These are phyloP conservation scores for Mortierella sp. DNA, from an alignment of 371 early-diverging fungal species.

Conservation along the genomic window DNA sequence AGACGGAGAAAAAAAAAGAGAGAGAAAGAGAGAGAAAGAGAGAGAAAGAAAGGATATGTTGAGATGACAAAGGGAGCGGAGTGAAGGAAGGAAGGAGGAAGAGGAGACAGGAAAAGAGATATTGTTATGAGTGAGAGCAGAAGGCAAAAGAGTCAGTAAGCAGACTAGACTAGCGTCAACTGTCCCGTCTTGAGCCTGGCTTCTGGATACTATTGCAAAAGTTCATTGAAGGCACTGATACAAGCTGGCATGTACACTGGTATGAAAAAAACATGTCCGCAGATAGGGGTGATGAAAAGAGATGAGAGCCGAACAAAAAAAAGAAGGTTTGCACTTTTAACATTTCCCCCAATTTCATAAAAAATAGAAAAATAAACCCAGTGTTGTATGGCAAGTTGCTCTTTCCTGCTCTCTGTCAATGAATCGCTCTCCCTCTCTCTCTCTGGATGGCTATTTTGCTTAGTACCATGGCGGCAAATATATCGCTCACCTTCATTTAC, in stretches of 20 bases:
- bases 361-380: too few relatives aligned
- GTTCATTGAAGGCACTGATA: not conserved
- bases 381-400: not conserved
- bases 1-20: slow-evolving; percentile 3
- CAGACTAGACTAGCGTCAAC: not conserved
- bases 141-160: not conserved
- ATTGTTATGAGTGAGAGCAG: not conserved
- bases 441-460: not conserved
- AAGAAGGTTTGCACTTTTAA: slow-evolving; percentile 1
- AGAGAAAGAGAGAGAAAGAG: not conserved
- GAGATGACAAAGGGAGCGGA: slow-evolving; percentile 3
- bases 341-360: slow-evolving; percentile 4
- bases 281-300: not conserved
- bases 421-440: slow-evolving; percentile 1
- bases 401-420: not conserved
- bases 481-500: not conserved
- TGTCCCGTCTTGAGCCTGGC: not conserved
- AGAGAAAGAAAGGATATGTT: slow-evolving; percentile 2
- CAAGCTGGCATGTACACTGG: not conserved
- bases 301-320: not conserved
- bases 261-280: not conserved
- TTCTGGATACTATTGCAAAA: not conserved
- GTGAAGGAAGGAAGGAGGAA: not conserved
- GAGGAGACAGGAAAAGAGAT: not conserved
- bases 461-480: not conserved